These are phyloP conservation scores for Sporisorium scitamineum DNA, from an alignment of 1,284 basidiomycete species.

Conservation along the genomic window DNA sequence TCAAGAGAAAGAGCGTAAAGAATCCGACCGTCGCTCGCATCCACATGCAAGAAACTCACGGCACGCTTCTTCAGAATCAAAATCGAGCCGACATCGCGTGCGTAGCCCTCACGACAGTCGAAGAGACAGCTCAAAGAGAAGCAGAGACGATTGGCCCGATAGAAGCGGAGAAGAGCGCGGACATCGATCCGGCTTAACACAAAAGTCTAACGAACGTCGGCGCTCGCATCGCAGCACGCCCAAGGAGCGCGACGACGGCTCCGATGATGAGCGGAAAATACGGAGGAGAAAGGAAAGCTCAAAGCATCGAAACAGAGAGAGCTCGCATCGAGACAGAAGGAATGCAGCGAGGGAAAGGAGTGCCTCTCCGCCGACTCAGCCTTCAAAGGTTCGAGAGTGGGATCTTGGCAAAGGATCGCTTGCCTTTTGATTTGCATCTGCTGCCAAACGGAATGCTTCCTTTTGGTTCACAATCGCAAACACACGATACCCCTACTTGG, in stretches of 20 bases:
- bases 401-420: conserved; percentile 35
- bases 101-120: neutral
- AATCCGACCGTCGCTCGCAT: neutral
- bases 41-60: neutral
- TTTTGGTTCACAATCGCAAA: neutral
- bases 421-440: conserved; percentile 2
- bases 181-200: neutral
- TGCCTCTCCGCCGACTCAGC: neutral
- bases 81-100: conserved; percentile 1
- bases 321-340: neutral
- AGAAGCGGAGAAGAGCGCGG: neutral
- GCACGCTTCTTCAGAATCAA: neutral
- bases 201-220: neutral
- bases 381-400: conserved; percentile 36
- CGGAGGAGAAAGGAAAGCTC: neutral
- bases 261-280: neutral
- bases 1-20: neutral
- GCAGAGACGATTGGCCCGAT: neutral
- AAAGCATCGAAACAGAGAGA: neutral
- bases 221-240: conserved; percentile 4
- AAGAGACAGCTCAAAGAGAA: neutral
- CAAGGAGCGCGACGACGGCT: neutral
- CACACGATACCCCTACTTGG: neutral
- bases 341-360: neutral
- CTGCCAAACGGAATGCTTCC: too few species aligned